Base-by-base conservation (phyloP, 805 yeast species). In the Starmerella kuoi region DNA sequence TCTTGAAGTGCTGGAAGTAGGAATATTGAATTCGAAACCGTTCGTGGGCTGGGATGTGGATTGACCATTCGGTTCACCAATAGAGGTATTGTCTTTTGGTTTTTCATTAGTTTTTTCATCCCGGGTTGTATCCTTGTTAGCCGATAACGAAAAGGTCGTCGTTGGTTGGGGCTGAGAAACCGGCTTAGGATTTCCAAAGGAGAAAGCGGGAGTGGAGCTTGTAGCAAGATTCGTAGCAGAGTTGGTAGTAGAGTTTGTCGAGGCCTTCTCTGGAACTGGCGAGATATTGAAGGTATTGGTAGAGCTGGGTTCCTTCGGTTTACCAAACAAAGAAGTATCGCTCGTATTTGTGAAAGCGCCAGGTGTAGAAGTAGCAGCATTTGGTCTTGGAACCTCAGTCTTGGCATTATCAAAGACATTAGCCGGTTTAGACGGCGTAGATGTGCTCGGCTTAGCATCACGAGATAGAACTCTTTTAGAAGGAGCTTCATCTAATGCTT, bases 21-120 rank as follows among this genome's bases (percentile, higher is more conserved):
- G 48, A 23, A 41, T 41, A 2, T 31, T 38, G 34, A 45, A 45
- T 24, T 40, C 38, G 38, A 33, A 42, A 11, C 20, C 33, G 12
- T 15, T 15, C 7, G 5, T 25, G 5, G 4, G 24, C 5, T 4
- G 8, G 31, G n/a, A 12, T 18, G 5, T 15, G 8, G 9, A 12
- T 5, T 4, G 7, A 11, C 14, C 25, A 14, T 24, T n/a, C 38
- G 30, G 26, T 19, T 8, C 35, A n/a, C 12, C 17, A 7, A 14
- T 26, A 20, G 8, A 8, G 6, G 39, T 21, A 12, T 26, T 6
- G 24, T 8, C n/a, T 22, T 11, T 17, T 21, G 20, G 19, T 20
- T 22, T 7, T 19, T 11, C n/a, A 18, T 21, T 22, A 25, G 28
- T 25, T 25, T 9, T 9, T 25, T 25, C 12, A 25, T 9, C 28